A percentile compares a stretch with the other conserved stretches of the same genome.
Conservation (phyloP, 495 filamentous ascomycete genomes). For the Opeltia flavorubescens region DNA sequence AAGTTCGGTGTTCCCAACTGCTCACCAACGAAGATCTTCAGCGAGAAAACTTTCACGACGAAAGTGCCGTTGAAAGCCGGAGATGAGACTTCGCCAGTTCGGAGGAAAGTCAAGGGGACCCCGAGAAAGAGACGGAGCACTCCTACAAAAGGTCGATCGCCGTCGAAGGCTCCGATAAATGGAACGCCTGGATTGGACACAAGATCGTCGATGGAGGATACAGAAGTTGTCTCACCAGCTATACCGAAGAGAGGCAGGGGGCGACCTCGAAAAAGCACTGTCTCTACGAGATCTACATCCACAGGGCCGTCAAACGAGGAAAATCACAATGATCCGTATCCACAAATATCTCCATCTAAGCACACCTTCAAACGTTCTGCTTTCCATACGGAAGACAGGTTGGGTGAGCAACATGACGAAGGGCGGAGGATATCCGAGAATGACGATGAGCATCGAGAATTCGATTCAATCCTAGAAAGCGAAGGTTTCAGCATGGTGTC, state of each 20-base stretch:
- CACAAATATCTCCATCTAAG: constrained; percentile 8
- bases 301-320: constrained; percentile 18
- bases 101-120: constrained; percentile 27
- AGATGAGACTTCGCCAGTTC: constrained; percentile 21
- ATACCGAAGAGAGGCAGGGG: constrained; percentile 23
- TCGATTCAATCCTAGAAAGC: constrained; percentile 43
- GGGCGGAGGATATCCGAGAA: constrained; percentile 11
- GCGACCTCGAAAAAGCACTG: constrained; percentile 26
- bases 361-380: constrained; percentile 20
- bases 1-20: constrained; percentile 19
- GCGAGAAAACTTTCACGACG: constrained; percentile 31
- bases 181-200: constrained; percentile 24
- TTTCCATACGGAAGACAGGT: constrained; percentile 20
- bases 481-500: constrained; percentile 49
- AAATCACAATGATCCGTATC: constrained; percentile 1
- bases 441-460: constrained; percentile 33
- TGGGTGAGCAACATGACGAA: constrained; percentile 19
- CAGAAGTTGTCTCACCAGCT: background rate
- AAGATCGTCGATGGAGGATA: constrained; percentile 1
- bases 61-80: constrained; percentile 42
- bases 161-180: constrained; percentile 21
- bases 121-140: constrained; percentile 27
- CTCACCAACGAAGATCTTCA: constrained; percentile 21
- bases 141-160: constrained; percentile 12
- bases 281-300: constrained; percentile 7